These are phyloP conservation scores for Halocafeteria seosinensis DNA, from an alignment of 108 stramenopile species.

Conservation along the genomic window DNA sequence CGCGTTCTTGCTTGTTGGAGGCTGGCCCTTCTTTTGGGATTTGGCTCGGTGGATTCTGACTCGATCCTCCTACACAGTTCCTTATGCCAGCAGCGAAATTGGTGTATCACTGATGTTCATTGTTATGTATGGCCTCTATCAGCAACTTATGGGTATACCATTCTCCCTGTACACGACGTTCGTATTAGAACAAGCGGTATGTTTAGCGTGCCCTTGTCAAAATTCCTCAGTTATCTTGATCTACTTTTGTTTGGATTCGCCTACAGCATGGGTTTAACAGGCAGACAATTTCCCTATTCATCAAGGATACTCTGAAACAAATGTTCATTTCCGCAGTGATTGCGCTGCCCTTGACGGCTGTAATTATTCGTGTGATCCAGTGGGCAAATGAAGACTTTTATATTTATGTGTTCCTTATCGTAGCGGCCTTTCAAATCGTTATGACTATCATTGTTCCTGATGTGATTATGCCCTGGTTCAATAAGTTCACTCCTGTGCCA, in stretches of 20 bases:
- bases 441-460: conserved; percentile 83
- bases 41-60: no score
- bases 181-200: conserved; percentile 33
- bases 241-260: no score
- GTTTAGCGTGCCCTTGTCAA: conserved; percentile 58
- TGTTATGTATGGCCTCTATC: not conserved
- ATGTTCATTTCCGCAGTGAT: conserved; percentile 54
- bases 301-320: conserved; percentile 72
- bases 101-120: no score
- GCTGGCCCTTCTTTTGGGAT: no score
- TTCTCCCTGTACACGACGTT: not conserved
- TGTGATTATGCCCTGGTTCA: conserved; percentile 89
- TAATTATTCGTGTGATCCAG: conserved; percentile 64
- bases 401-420: conserved; percentile 78
- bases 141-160: not conserved
- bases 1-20: no score
- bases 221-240: conserved; percentile 70
- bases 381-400: conserved; percentile 65
- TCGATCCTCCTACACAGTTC: not conserved
- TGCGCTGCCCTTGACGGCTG: conserved; percentile 64
- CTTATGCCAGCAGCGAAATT: no score
- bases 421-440: conserved; percentile 59
- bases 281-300: conserved; percentile 60
- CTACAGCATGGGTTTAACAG: conserved; percentile 95
- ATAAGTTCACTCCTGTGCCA: conserved; percentile 80